Conservation (phyloP, 192 early-diverging fungal genomes). For the Entrophospora sp. region DNA sequence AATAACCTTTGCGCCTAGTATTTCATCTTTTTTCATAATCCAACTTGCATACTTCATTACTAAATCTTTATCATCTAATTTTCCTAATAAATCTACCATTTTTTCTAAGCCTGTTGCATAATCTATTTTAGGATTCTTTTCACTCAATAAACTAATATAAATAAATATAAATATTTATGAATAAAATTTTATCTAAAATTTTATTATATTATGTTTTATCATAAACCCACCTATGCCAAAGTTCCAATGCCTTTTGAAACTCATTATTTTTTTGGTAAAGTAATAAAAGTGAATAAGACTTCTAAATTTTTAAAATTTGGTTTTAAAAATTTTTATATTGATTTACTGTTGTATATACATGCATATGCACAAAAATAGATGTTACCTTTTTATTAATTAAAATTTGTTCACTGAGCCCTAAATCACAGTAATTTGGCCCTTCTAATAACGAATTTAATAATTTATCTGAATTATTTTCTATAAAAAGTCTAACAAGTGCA, state of each 20-base stretch:
- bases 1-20: conserved; percentile 37
- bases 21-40: conserved; percentile 35
- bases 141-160: conserved; percentile 36
- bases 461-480: conserved; percentile 17
- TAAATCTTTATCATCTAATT: conserved; percentile 24
- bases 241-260: conserved; percentile 41
- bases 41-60: conserved; percentile 45
- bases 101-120: conserved; percentile 33
- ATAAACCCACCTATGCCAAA: conserved; percentile 52
- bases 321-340: not conserved
- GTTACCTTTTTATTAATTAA: conserved; percentile 40
- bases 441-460: conserved; percentile 24
- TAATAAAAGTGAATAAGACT: conserved; percentile 51
- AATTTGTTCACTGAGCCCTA: conserved; percentile 37
- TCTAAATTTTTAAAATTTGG: conserved; percentile 21
- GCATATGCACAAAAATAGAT: no score
- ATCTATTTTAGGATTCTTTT: conserved; percentile 43
- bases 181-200: not conserved
- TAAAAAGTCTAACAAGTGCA: conserved; percentile 27
- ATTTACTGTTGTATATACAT: not conserved
- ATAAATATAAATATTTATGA: not conserved
- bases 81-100: conserved; percentile 33
- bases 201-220: not conserved
- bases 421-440: conserved; percentile 37
- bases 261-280: conserved; percentile 47